phyloP scores from a whole-genome alignment of 371 early-diverging fungal genomes.

The Zancudomyces culisetae region DNA sequence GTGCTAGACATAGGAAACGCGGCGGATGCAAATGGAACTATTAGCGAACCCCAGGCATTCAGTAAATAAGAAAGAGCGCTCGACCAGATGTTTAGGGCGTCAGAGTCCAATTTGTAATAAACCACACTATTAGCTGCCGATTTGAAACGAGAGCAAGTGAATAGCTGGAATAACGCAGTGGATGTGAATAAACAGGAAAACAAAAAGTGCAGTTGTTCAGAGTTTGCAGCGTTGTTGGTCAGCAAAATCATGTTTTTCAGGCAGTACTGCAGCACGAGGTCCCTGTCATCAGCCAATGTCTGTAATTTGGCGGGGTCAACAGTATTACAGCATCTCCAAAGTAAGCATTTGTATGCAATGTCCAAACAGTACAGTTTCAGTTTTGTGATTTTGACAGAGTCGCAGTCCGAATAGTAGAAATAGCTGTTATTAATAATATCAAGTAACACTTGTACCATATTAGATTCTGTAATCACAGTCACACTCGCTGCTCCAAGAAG shows the following conservation, averaged over 20 bases:
- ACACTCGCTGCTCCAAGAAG: background rate
- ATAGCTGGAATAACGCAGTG: background rate
- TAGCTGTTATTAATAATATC: too few species aligned
- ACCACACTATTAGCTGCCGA: background rate
- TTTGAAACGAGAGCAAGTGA: too few species aligned
- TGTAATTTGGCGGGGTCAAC: background rate
- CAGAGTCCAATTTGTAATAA: background rate
- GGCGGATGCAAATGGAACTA: background rate
- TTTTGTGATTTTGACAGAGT: background rate
- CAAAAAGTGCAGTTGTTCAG: background rate
- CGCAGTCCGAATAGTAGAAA: background rate
- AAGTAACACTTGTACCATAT: background rate
- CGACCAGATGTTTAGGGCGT: background rate
- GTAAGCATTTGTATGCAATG: background rate
- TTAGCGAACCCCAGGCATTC: background rate
- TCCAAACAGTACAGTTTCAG: background rate
- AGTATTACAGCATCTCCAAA: background rate
- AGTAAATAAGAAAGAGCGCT: background rate
- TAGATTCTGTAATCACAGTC: background rate
- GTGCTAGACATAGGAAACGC: background rate
- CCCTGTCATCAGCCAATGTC: background rate
- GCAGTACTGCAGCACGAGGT: background rate
- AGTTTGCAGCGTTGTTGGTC: background rate
- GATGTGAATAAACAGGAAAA: background rate
- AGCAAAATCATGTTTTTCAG: background rate